Evolutionary conservation across 306 rosid genomes (phyloP).

Genomic region (Sicyos edulis): DNA sequence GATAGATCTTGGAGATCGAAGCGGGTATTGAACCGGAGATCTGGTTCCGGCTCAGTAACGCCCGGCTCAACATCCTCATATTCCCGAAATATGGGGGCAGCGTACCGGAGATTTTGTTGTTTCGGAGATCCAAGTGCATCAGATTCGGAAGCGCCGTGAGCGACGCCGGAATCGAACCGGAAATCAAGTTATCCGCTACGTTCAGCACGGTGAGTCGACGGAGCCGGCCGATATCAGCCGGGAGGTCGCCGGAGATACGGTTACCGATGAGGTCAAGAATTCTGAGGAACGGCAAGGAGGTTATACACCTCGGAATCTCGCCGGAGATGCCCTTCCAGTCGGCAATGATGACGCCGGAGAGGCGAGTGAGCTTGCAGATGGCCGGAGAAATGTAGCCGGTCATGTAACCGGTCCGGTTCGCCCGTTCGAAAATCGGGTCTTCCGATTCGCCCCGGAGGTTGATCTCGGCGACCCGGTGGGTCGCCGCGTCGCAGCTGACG

Average conservation of each 20-base stretch:
- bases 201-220: constrained; percentile 61
- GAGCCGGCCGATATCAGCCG: constrained; percentile 54
- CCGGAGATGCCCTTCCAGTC: constrained; percentile 97
- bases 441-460: constrained; percentile 89
- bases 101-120: constrained; percentile 57
- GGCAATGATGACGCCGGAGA: constrained; percentile 64
- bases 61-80: constrained; percentile 74
- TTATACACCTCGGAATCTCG: constrained; percentile 65
- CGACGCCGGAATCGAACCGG: constrained; percentile 60
- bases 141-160: constrained; percentile 38
- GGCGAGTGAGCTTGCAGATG: constrained; percentile 60
- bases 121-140: constrained; percentile 83
- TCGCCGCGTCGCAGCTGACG: constrained; percentile 61
- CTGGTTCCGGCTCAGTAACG: constrained; percentile 61
- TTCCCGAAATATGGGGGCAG: constrained; percentile 43
- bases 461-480: constrained; percentile 72
- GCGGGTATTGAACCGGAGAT: constrained; percentile 54
- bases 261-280: constrained; percentile 83
- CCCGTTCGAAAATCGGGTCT: constrained; percentile 52
- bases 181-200: constrained; percentile 67
- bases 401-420: constrained; percentile 74
- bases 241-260: constrained; percentile 50
- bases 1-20: constrained; percentile 56
- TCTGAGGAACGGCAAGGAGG: constrained; percentile 62
- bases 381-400: constrained; percentile 67